Conservation (phyloP, 1,284 basidiomycete species). For the Coniferiporia sulphurascens region DNA sequence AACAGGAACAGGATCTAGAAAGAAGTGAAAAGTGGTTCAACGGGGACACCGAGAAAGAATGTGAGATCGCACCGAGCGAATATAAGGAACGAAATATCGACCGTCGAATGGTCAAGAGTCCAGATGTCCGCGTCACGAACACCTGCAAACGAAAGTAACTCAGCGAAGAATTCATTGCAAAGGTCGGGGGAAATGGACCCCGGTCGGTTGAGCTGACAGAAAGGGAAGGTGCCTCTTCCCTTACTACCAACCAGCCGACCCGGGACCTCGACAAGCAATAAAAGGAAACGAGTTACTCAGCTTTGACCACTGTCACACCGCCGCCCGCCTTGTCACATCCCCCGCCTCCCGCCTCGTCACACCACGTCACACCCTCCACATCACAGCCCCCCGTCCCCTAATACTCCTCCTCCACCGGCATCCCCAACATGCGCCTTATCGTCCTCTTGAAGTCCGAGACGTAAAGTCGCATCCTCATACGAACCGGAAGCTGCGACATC, state of each 20-base stretch:
- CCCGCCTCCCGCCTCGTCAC: neutral
- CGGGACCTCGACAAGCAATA: neutral
- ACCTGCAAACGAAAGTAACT: too few relatives aligned
- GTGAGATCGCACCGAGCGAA: too few relatives aligned
- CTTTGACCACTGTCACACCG: too few relatives aligned
- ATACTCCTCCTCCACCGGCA: neutral
- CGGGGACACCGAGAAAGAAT: too few relatives aligned
- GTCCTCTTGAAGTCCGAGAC: neutral
- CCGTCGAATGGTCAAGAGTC: too few relatives aligned
- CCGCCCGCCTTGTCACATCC: neutral
- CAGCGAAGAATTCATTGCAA: too few relatives aligned
- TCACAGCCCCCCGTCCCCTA: neutral
- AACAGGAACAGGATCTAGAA: too few relatives aligned
- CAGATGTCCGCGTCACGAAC: too few relatives aligned
- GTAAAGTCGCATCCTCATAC: neutral
- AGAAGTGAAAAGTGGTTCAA: too few relatives aligned
- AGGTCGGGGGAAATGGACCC: too few relatives aligned
- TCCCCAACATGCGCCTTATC: neutral
- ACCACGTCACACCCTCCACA: neutral
- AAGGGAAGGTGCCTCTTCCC: neutral
- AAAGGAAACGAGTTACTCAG: neutral
- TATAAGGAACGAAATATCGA: too few relatives aligned
- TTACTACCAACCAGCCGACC: neutral
- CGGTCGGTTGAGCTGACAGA: too few relatives aligned
- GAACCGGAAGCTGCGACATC: neutral